Conservation (phyloP, 345 rosid species). For the Luvunga scandens region DNA sequence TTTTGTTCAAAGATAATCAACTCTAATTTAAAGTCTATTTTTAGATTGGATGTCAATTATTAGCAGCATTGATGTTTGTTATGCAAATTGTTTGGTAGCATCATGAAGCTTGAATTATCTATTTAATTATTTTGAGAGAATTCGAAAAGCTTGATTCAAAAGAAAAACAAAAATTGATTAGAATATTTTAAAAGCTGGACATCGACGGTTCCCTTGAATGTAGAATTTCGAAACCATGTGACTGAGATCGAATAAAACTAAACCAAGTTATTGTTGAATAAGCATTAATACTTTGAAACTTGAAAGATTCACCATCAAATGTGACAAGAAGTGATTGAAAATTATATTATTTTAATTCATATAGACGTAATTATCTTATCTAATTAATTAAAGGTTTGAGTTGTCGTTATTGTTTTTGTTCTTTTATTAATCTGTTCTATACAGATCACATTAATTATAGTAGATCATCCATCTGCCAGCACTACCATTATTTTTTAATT, state of each 20-base stretch:
- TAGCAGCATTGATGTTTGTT: neutral
- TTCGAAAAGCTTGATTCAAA: neutral
- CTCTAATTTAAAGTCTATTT: neutral
- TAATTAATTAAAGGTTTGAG: too few species aligned
- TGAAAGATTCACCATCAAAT: neutral
- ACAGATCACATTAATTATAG: too few species aligned
- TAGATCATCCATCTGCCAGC: too few species aligned
- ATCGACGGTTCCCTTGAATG: neutral
- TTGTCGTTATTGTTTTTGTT: too few species aligned
- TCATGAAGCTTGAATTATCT: neutral
- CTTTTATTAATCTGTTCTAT: too few species aligned
- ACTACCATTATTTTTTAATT: too few species aligned
- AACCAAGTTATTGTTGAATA: neutral
- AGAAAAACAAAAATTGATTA: neutral
- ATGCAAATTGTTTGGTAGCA: neutral
- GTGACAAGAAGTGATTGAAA: neutral
- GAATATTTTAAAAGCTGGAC: neutral
- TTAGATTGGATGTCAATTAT: neutral
- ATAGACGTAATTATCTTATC: neutral
- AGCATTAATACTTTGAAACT: neutral
- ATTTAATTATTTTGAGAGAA: neutral
- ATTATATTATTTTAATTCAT: neutral
- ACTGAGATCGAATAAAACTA: neutral
- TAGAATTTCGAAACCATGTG: neutral
- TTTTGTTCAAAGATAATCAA: neutral